Evolutionary conservation across 441 rosid species (phyloP).

Genomic region (Raphanus hybrid): DNA sequence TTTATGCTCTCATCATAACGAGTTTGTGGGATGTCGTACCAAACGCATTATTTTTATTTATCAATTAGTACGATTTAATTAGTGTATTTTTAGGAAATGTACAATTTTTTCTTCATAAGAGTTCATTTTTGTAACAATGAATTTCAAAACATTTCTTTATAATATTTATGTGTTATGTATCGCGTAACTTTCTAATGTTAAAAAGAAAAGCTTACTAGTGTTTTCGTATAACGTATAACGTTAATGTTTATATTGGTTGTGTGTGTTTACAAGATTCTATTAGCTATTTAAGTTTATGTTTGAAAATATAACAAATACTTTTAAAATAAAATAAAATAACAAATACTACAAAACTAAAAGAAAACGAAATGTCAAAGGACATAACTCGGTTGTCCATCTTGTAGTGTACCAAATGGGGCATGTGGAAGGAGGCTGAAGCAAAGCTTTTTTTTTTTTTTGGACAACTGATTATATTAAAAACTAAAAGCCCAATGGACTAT

Average conservation of each 20-base stretch:
- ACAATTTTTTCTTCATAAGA: not conserved
- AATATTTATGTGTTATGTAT: not conserved
- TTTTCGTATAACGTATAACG: not conserved
- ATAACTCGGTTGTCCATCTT: conserved; percentile 40
- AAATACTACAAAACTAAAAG: conserved; percentile 12
- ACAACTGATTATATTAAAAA: no score
- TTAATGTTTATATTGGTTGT: not conserved
- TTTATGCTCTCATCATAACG: conserved; percentile 35
- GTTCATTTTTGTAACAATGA: not conserved
- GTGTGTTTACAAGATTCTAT: not conserved
- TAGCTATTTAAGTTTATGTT: not conserved
- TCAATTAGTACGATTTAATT: not conserved
- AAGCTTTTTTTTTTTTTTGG: not conserved
- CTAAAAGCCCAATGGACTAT: no score
- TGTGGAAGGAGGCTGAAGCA: conserved; percentile 44
- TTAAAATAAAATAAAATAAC: no score
- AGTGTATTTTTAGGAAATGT: not conserved
- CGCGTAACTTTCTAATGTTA: not conserved
- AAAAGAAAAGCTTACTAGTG: not conserved
- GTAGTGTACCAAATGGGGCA: conserved; percentile 48
- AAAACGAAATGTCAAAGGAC: conserved; percentile 34
- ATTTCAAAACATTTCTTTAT: not conserved
- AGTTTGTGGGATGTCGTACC: conserved; percentile 30
- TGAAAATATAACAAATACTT: not conserved
- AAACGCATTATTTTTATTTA: conserved; percentile 15